Percentiles rank a stretch among this genome's conserved stretches.
These are phyloP conservation scores for Cubamyces lactineus DNA, from an alignment of 768 basidiomycete species.

Conservation along the genomic window DNA sequence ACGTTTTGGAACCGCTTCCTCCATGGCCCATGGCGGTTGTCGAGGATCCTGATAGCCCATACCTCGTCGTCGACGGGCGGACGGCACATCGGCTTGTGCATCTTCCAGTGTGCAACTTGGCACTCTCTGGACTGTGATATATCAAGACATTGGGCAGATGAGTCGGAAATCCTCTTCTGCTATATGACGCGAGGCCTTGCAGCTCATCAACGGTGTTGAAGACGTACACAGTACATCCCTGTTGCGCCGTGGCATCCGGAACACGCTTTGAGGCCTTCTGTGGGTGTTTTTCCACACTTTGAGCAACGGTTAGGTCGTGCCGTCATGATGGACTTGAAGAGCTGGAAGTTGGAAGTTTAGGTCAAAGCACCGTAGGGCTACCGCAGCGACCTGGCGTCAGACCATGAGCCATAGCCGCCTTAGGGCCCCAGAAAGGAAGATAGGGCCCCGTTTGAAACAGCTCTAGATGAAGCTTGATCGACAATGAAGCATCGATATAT, in stretches of 20 bases:
- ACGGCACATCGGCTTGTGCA: conserved; percentile 32
- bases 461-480: too few species aligned
- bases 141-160: too few species aligned
- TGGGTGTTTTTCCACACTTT: not conserved
- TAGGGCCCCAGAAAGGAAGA: too few species aligned
- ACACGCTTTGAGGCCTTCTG: conserved; percentile 10
- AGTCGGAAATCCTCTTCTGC: not conserved
- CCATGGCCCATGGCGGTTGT: conserved; percentile 11
- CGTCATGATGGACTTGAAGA: too few species aligned
- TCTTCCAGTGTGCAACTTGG: conserved; percentile 29
- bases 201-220: not conserved
- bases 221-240: conserved; percentile 19
- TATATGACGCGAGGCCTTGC: not conserved
- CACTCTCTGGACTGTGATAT: conserved; percentile 23
- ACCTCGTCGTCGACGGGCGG: conserved; percentile 23
- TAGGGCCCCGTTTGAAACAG: too few species aligned
- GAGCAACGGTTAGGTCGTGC: not conserved
- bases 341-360: too few species aligned
- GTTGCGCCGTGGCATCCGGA: conserved; percentile 16
- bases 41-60: conserved; percentile 31
- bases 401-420: too few species aligned
- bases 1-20: conserved; percentile 27
- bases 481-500: too few species aligned
- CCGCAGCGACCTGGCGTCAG: too few species aligned
- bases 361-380: too few species aligned